Percentiles rank a stretch among this genome's conserved stretches.
phyloP scores from a whole-genome alignment of 495 filamentous ascomycete species.

The Lentithecium fluviatile region DNA sequence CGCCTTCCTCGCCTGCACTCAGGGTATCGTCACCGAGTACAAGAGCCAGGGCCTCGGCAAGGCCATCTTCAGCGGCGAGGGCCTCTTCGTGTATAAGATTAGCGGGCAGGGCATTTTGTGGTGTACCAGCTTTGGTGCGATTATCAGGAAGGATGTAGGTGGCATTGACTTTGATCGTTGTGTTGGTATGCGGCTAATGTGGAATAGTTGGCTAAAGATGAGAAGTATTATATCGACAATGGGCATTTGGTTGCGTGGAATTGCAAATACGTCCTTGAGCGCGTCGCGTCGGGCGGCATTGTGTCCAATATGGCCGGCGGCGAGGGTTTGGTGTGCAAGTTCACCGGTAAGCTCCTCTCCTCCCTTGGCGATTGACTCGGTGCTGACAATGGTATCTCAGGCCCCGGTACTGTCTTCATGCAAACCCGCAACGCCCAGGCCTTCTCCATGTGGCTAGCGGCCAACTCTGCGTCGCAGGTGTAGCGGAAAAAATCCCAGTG shows the following conservation, averaged over 20 bases:
- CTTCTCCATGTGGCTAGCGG: constrained; percentile 47
- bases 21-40: constrained; percentile 77
- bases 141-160: constrained; percentile 91
- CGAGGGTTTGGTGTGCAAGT: constrained; percentile 92
- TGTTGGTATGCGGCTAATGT: neutral
- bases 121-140: constrained; percentile 90
- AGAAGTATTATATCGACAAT: constrained; percentile 91
- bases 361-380: neutral
- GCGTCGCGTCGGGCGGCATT: constrained; percentile 84
- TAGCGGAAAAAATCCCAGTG: neutral
- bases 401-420: constrained; percentile 88
- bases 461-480: constrained; percentile 6
- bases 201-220: constrained; percentile 65
- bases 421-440: constrained; percentile 82
- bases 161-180: neutral
- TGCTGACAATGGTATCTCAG: constrained; percentile 30
- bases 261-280: constrained; percentile 85
- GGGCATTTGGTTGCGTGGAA: constrained; percentile 98
- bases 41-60: constrained; percentile 86
- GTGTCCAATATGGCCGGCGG: constrained; percentile 73
- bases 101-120: constrained; percentile 76
- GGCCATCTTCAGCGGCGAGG: constrained; percentile 90
- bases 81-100: constrained; percentile 87
- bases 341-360: constrained; percentile 56
- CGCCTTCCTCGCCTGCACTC: constrained; percentile 73